These are phyloP conservation scores for Xylaria polymorpha DNA, from an alignment of 2,329 filamentous ascomycete genomes.

Conservation along the genomic window DNA sequence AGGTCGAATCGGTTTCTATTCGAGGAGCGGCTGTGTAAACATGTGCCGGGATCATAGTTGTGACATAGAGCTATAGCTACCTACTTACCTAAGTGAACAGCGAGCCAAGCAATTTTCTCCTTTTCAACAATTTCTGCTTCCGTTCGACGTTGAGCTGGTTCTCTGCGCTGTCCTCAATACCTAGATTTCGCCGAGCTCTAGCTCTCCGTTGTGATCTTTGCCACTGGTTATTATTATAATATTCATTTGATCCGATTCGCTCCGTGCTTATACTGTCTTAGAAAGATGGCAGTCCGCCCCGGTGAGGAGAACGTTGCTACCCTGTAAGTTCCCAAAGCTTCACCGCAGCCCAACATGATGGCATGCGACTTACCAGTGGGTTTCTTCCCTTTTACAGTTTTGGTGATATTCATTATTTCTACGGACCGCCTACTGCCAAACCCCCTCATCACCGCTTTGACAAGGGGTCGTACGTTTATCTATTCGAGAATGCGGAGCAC, in stretches of 20 bases:
- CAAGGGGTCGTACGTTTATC: constrained; percentile 81
- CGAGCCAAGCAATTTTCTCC: constrained; percentile 4
- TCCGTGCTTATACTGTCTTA: neutral
- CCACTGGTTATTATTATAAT: neutral
- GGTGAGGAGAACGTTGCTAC: constrained; percentile 62
- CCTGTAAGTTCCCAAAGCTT: constrained; percentile 52
- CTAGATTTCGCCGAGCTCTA: constrained; percentile 20
- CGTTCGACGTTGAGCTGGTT: constrained; percentile 34
- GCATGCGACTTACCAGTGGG: constrained; percentile 44
- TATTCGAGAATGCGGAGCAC: constrained; percentile 78
- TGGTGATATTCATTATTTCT: constrained; percentile 83
- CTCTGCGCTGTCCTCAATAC: constrained; percentile 24
- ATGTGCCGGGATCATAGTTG: constrained; percentile 12
- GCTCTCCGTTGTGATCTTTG: constrained; percentile 4
- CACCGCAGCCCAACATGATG: constrained; percentile 1
- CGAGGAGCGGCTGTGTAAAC: constrained; percentile 20
- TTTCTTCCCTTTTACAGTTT: constrained; percentile 63
- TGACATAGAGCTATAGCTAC: constrained; percentile 29
- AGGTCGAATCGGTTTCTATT: constrained; percentile 23
- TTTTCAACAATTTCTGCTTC: constrained; percentile 19
- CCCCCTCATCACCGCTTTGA: constrained; percentile 85
- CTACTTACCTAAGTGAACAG: neutral
- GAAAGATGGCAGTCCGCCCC: constrained; percentile 57
- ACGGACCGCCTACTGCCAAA: constrained; percentile 72
- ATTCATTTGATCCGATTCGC: neutral